These are phyloP conservation scores for Trametes polyzona DNA, from an alignment of 1,284 basidiomycete species.

Conservation along the genomic window DNA sequence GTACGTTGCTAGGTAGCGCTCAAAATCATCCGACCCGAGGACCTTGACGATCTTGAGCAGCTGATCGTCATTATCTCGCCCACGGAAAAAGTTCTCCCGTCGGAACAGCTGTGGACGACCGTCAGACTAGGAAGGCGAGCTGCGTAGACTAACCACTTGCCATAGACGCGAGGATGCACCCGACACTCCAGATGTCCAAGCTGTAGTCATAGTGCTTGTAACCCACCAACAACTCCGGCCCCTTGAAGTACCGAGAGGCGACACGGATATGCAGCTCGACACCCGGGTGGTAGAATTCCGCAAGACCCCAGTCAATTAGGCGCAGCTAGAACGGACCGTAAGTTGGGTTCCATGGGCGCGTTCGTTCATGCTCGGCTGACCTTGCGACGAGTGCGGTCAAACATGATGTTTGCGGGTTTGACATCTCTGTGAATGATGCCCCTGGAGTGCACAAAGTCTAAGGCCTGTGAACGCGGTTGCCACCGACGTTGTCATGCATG, in stretches of 20 bases:
- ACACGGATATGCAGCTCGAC: constrained; percentile 90
- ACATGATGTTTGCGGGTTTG: constrained; percentile 93
- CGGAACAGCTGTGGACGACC: constrained; percentile 68
- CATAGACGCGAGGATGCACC: constrained; percentile 90
- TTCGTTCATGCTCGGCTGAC: constrained; percentile 42
- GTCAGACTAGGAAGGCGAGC: not conserved
- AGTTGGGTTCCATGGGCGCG: not conserved
- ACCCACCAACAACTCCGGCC: constrained; percentile 85
- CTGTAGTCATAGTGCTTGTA: constrained; percentile 88
- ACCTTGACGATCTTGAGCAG: constrained; percentile 87
- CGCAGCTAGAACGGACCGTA: constrained; percentile 54
- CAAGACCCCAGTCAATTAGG: constrained; percentile 91
- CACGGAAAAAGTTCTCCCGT: constrained; percentile 90
- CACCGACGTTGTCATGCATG: not conserved
- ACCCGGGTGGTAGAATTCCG: constrained; percentile 90
- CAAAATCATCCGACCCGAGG: constrained; percentile 85
- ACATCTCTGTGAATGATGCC: constrained; percentile 94
- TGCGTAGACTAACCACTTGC: constrained; percentile 45
- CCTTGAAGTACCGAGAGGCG: constrained; percentile 90
- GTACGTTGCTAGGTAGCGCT: constrained; percentile 72
- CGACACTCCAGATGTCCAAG: constrained; percentile 87
- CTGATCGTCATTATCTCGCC: constrained; percentile 89
- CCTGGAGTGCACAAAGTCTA: constrained; percentile 88
- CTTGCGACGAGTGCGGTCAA: constrained; percentile 80
- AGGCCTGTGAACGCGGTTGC: constrained; percentile 50